These are phyloP conservation scores for Entamoeba dispar DNA, from an alignment of 208 protist species.

Conservation along the genomic window DNA sequence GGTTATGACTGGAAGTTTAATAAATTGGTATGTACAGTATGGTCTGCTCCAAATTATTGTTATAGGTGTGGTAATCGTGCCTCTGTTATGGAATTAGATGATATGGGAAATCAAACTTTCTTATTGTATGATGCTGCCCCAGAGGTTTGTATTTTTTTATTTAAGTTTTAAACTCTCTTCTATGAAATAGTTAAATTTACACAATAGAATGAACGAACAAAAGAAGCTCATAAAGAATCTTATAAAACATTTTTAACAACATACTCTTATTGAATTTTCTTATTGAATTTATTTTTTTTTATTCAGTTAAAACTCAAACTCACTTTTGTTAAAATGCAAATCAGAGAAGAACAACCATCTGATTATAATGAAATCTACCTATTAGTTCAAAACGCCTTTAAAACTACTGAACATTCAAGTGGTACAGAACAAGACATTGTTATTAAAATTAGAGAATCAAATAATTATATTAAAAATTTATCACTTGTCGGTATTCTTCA, in stretches of 20 bases:
- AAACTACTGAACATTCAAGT: background rate
- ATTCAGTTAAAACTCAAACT: too few relatives aligned
- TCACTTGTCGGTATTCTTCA: background rate
- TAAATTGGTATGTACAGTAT: slow-evolving; percentile 71
- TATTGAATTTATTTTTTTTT: too few relatives aligned
- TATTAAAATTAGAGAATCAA: background rate
- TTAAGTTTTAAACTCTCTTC: background rate
- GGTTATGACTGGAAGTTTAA: slow-evolving; percentile 58
- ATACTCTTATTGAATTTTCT: background rate
- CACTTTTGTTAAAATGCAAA: background rate
- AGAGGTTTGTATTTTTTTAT: background rate
- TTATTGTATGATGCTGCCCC: slow-evolving; percentile 7
- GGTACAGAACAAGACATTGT: background rate
- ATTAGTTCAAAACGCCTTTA: background rate
- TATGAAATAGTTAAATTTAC: background rate
- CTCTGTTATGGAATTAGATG: slow-evolving; percentile 49
- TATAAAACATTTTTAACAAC: background rate
- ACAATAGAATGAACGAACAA: background rate
- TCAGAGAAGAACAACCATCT: background rate
- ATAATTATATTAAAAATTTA: background rate
- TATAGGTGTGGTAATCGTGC: slow-evolving; percentile 87
- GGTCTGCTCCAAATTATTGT: slow-evolving; percentile 82
- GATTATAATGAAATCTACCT: background rate
- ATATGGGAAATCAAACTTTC: background rate
- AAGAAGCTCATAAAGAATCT: background rate